Evolutionary conservation across 106 monocot species (phyloP).

Genomic region (Gastrodia elata): DNA sequence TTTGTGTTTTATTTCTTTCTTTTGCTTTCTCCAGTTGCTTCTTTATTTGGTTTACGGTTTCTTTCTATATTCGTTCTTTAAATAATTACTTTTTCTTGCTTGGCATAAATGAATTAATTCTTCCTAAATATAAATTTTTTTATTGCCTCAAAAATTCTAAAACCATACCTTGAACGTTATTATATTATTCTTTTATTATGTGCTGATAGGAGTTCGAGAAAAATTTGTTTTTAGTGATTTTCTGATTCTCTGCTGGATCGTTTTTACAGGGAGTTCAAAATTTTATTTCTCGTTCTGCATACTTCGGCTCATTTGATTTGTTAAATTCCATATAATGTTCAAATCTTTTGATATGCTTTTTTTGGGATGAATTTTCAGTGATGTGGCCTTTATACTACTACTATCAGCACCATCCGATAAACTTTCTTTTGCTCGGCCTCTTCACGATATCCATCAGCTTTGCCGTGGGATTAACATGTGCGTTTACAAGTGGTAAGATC

Average conservation of each 20-base stretch:
- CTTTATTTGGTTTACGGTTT: neutral
- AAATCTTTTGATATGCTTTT: neutral
- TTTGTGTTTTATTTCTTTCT: neutral
- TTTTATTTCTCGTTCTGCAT: neutral
- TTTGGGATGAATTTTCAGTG: slow-evolving; percentile 7
- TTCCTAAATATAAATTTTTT: neutral
- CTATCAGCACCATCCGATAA: slow-evolving; percentile 20
- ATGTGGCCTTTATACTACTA: slow-evolving; percentile 4
- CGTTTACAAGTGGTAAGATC: slow-evolving; percentile 61
- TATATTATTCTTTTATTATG: neutral
- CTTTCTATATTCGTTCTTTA: neutral
- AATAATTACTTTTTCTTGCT: neutral
- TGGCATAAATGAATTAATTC: neutral
- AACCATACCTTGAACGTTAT: neutral
- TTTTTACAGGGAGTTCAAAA: neutral
- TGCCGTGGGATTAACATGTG: slow-evolving; percentile 58
- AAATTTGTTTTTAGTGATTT: too few species aligned
- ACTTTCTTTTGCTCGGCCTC: slow-evolving; percentile 49
- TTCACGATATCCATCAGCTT: slow-evolving; percentile 72
- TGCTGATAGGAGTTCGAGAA: neutral
- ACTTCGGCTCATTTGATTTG: neutral
- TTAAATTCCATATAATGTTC: neutral
- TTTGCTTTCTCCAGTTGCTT: neutral
- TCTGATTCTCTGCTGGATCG: neutral
- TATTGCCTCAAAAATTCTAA: neutral